phyloP scores from a whole-genome alignment of 805 yeast species.

The Metschnikowia amazonensis region DNA sequence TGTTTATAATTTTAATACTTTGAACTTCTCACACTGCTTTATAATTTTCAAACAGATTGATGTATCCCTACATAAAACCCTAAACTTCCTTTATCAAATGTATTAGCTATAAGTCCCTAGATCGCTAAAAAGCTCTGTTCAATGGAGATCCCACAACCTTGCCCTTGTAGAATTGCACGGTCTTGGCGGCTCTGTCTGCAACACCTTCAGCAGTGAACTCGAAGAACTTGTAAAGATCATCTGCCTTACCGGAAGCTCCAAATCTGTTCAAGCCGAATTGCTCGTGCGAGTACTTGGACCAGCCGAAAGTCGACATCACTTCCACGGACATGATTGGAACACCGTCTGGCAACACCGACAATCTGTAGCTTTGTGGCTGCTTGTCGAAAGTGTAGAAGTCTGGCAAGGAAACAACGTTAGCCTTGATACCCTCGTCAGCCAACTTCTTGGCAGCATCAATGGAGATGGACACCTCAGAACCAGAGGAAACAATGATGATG shows the following conservation, averaged over 20 bases:
- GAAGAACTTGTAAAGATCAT: conserved; percentile 75
- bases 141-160: conserved; percentile 68
- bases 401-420: conserved; percentile 87
- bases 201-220: conserved; percentile 93
- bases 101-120: neutral
- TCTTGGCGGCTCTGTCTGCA: conserved; percentile 78
- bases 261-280: conserved; percentile 93
- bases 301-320: conserved; percentile 86
- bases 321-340: conserved; percentile 91
- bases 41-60: too few relatives aligned
- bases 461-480: conserved; percentile 86
- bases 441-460: conserved; percentile 80
- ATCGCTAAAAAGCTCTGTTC: conserved; percentile 63
- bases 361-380: conserved; percentile 76
- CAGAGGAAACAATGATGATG: conserved; percentile 80
- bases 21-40: too few relatives aligned
- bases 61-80: too few relatives aligned
- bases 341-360: conserved; percentile 90
- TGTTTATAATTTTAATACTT: too few relatives aligned
- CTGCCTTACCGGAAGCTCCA: conserved; percentile 93
- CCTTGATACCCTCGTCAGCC: conserved; percentile 61
- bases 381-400: conserved; percentile 86
- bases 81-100: neutral
- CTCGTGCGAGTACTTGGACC: conserved; percentile 95
- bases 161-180: conserved; percentile 81